A percentile compares a stretch with the other conserved stretches of the same genome.
Conservation (phyloP, 257 asterid species). For the Sherardia arvensis region DNA sequence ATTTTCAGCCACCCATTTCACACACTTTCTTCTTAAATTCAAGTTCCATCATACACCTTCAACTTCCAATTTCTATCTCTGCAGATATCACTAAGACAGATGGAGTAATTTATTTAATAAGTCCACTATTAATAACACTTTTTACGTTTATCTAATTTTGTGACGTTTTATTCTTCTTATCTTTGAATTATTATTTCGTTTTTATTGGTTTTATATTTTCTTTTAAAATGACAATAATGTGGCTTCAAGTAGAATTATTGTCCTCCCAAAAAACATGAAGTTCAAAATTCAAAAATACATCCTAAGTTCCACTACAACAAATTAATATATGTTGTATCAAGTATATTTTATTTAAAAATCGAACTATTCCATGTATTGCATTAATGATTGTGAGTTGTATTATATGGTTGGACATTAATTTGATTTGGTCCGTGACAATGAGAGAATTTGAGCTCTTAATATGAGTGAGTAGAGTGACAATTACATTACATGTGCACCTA, state of each 20-base stretch:
- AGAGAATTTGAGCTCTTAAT: not conserved
- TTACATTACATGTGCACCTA: not conserved
- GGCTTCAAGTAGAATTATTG: not conserved
- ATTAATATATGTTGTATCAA: not conserved
- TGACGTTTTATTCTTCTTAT: not conserved
- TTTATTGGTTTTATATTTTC: too few relatives aligned
- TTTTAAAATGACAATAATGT: too few relatives aligned
- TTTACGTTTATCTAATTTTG: not conserved
- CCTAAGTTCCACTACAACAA: not conserved
- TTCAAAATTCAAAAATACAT: too few relatives aligned
- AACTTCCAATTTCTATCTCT: too few relatives aligned
- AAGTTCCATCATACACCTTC: too few relatives aligned
- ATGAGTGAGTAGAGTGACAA: not conserved
- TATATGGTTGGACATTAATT: constrained; percentile 7
- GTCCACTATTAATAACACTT: too few relatives aligned
- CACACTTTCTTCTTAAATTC: too few relatives aligned
- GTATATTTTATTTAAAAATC: not conserved
- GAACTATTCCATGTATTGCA: not conserved
- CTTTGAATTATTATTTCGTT: not conserved
- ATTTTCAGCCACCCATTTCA: too few relatives aligned
- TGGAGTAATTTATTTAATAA: too few relatives aligned
- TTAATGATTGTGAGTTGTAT: not conserved
- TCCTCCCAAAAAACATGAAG: not conserved
- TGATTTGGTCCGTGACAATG: not conserved
- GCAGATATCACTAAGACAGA: too few relatives aligned